These are phyloP conservation scores for Trifolium dubium DNA, from an alignment of 306 rosid species.

Conservation along the genomic window DNA sequence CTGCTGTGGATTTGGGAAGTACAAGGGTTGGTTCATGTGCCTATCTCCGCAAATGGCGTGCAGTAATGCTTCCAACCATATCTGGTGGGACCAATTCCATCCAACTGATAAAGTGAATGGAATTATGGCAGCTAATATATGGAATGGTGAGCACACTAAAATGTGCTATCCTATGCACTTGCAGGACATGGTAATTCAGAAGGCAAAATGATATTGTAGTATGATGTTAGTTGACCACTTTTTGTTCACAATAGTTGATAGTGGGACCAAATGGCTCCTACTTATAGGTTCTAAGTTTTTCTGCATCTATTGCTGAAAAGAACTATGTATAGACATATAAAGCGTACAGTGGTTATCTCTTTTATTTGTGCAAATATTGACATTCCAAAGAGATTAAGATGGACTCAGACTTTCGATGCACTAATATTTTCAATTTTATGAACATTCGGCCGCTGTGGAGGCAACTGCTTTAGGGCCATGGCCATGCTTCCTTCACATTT, in stretches of 20 bases:
- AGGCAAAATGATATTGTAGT: slow-evolving; percentile 36
- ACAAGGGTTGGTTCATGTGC: slow-evolving; percentile 88
- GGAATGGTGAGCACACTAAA: slow-evolving; percentile 71
- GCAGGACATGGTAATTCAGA: slow-evolving; percentile 58
- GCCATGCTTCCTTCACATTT: background rate
- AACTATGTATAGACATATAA: slow-evolving; percentile 28
- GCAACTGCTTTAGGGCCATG: background rate
- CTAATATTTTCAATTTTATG: slow-evolving; percentile 4
- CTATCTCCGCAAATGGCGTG: slow-evolving; percentile 82
- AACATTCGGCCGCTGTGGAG: background rate
- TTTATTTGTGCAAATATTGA: slow-evolving; percentile 30
- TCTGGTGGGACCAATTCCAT: slow-evolving; percentile 98
- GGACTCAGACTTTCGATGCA: background rate
- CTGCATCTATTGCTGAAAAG: slow-evolving; percentile 21
- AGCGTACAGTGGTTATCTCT: slow-evolving; percentile 3
- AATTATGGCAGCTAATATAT: slow-evolving; percentile 81
- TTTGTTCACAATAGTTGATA: background rate
- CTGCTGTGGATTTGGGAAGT: slow-evolving; percentile 90
- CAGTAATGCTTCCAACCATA: slow-evolving; percentile 67
- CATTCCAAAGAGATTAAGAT: background rate
- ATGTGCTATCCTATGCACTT: slow-evolving; percentile 82
- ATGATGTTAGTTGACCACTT: slow-evolving; percentile 22
- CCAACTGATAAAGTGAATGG: slow-evolving; percentile 87
- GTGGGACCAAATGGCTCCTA: slow-evolving; percentile 2
- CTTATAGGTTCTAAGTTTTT: slow-evolving; percentile 5